Conservation (phyloP, 2,329 filamentous ascomycete species). For the Fusarium poae region DNA sequence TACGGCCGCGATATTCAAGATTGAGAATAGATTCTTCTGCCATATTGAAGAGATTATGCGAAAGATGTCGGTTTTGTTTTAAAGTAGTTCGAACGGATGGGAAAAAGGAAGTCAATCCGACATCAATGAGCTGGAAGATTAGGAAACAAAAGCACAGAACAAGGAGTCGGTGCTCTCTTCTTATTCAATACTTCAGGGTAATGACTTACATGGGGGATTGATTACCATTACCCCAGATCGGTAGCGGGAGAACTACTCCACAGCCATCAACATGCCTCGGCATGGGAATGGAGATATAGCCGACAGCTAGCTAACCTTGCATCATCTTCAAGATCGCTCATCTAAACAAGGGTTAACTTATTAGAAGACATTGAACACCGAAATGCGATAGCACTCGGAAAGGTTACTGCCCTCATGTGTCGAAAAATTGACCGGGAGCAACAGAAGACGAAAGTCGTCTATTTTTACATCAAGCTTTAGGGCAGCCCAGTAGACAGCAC, state of each 20-base stretch:
- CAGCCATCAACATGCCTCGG: conserved; percentile 24
- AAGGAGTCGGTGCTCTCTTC: not conserved
- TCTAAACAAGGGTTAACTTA: not conserved
- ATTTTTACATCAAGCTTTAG: not conserved
- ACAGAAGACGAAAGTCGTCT: not conserved
- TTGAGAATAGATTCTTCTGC: conserved; percentile 50
- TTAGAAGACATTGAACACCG: not conserved
- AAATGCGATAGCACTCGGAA: not conserved
- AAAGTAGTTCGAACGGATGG: too few species aligned
- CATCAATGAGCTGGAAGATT: not conserved
- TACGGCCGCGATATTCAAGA: conserved; percentile 58
- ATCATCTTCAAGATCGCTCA: not conserved
- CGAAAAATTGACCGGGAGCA: too few species aligned
- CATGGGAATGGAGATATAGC: conserved; percentile 11
- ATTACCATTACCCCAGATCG: conserved; percentile 24
- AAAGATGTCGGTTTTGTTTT: not conserved
- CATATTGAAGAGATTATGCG: conserved; percentile 19
- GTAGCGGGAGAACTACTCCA: conserved; percentile 36
- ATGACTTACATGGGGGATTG: conserved; percentile 20
- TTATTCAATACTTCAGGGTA: conserved; percentile 17
- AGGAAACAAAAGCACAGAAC: not conserved
- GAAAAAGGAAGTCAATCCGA: not conserved
- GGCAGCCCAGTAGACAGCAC: not conserved
- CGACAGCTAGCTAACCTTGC: conserved; percentile 8
- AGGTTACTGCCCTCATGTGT: not conserved